These are phyloP conservation scores for Tricholoma matsutake DNA, from an alignment of 768 basidiomycete genomes.

Conservation along the genomic window DNA sequence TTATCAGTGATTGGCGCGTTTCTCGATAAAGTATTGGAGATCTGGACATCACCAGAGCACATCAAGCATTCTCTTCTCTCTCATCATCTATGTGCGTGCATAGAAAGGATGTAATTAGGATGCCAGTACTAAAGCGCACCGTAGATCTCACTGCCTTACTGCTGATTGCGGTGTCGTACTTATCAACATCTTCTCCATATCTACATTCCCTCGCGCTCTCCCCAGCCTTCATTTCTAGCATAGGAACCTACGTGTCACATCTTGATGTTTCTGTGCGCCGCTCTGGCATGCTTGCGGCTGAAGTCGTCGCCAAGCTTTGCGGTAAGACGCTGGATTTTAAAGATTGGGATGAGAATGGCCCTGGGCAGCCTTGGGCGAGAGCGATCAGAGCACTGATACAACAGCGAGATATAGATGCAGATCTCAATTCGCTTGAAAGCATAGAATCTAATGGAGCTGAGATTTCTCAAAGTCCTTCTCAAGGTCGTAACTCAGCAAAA, in stretches of 20 bases:
- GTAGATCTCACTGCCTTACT: constrained; percentile 74
- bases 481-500: constrained; percentile 12
- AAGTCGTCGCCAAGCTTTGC: constrained; percentile 62
- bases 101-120: not conserved
- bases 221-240: constrained; percentile 59
- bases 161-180: constrained; percentile 59
- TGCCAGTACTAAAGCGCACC: not conserved
- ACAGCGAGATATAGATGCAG: constrained; percentile 50
- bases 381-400: constrained; percentile 52
- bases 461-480: not conserved
- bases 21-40: constrained; percentile 47
- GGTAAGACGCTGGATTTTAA: constrained; percentile 75
- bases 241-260: constrained; percentile 77
- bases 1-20: constrained; percentile 44
- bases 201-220: constrained; percentile 48
- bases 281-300: constrained; percentile 92
- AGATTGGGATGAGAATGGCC: constrained; percentile 77
- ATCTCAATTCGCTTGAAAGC: constrained; percentile 19
- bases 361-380: constrained; percentile 63
- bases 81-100: constrained; percentile 67
- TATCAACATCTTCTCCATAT: constrained; percentile 48
- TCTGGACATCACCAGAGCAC: constrained; percentile 77
- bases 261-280: constrained; percentile 71
- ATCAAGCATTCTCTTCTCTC: constrained; percentile 76
- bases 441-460: not conserved